A percentile compares a stretch with the other conserved stretches of the same genome.
phyloP scores from a whole-genome alignment of 2,329 filamentous ascomycete genomes.

The Verticillium nubilum region DNA sequence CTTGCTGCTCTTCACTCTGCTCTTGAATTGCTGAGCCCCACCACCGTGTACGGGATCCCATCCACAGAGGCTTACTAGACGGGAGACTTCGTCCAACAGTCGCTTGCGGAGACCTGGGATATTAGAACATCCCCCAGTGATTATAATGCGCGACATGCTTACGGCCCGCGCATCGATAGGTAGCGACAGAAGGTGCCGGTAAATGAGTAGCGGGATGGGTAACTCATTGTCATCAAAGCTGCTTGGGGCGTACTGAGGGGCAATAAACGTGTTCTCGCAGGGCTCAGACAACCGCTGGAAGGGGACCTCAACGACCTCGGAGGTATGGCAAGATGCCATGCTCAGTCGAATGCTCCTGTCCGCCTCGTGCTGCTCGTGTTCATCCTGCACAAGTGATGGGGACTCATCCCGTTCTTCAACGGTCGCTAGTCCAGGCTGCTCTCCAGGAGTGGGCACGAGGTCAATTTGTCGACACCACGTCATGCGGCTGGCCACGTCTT shows the following conservation, averaged over 20 bases:
- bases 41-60: conserved; percentile 76
- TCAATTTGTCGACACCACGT: conserved; percentile 61
- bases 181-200: conserved; percentile 67
- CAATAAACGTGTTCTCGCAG: conserved; percentile 72
- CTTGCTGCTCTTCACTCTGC: conserved; percentile 36
- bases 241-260: conserved; percentile 37
- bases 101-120: conserved; percentile 76
- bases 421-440: conserved; percentile 37
- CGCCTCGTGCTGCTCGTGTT: conserved; percentile 31
- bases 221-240: conserved; percentile 84
- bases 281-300: conserved; percentile 68
- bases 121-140: conserved; percentile 74
- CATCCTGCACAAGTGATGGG: conserved; percentile 13
- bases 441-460: conserved; percentile 12
- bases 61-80: conserved; percentile 60
- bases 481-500: conserved; percentile 70
- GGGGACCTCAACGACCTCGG: conserved; percentile 44
- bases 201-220: conserved; percentile 70
- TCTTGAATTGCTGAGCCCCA: conserved; percentile 50
- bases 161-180: conserved; percentile 76
- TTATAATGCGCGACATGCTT: conserved; percentile 85
- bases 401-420: conserved; percentile 53
- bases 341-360: conserved; percentile 1
- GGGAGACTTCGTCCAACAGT: conserved; percentile 68
- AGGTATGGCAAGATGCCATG: conserved; percentile 40